These are phyloP conservation scores for Aspergillus sp. DNA, from an alignment of 2,329 filamentous ascomycete species.

Conservation along the genomic window DNA sequence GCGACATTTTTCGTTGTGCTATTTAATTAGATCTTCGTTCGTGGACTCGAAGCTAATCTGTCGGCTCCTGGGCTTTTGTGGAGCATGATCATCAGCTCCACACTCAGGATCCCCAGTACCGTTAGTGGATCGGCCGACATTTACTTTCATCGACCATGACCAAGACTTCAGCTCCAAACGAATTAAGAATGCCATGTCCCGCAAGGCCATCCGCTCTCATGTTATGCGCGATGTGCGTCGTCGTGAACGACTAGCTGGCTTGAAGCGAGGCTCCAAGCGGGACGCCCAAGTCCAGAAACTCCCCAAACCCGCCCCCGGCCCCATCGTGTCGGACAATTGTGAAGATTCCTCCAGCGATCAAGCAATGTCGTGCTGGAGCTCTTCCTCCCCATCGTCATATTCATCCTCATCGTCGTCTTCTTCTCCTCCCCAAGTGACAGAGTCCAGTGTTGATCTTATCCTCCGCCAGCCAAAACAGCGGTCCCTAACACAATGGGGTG, in stretches of 20 bases:
- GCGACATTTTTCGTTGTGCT: neutral
- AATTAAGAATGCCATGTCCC: constrained; percentile 33
- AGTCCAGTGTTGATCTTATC: too few species aligned
- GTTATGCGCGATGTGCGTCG: constrained; percentile 39
- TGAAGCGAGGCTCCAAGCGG: constrained; percentile 29
- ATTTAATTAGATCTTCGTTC: neutral
- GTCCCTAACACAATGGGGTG: too few species aligned
- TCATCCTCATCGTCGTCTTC: too few species aligned
- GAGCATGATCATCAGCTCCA: constrained; percentile 4
- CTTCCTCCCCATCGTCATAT: constrained; percentile 9
- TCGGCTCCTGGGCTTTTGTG: neutral
- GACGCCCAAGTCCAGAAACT: constrained; percentile 9
- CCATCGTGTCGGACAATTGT: constrained; percentile 3
- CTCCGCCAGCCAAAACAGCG: too few species aligned
- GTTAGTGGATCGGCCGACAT: constrained; percentile 24
- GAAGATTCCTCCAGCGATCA: constrained; percentile 9
- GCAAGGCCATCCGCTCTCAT: constrained; percentile 37
- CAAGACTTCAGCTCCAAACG: constrained; percentile 33
- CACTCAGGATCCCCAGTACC: constrained; percentile 14
- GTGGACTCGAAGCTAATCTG: neutral
- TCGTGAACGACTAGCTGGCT: constrained; percentile 32
- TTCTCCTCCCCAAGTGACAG: too few species aligned
- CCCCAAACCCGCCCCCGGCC: constrained; percentile 3
- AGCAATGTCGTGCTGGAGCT: constrained; percentile 7
- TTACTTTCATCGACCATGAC: constrained; percentile 38